Evolutionary conservation across 345 rosid species (phyloP).

Genomic region (Xanthoceras sorbifolium): DNA sequence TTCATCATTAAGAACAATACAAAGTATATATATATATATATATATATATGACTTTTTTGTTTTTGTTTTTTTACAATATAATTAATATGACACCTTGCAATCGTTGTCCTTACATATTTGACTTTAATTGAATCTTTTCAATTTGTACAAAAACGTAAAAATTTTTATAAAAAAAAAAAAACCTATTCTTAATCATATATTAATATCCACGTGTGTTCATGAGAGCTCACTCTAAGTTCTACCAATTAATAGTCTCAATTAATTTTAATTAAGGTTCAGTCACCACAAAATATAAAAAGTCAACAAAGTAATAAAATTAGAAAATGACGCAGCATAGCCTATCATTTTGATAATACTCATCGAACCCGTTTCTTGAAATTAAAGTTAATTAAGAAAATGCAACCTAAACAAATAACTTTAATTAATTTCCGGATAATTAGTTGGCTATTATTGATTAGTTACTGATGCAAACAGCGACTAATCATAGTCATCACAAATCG

Average conservation of each 20-base stretch:
- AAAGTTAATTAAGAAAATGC: not conserved
- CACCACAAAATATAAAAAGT: not conserved
- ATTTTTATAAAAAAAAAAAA: not conserved
- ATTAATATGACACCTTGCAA: not conserved
- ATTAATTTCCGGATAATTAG: not conserved
- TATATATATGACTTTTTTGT: not conserved
- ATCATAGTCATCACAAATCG: not conserved
- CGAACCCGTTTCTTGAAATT: conserved; percentile 5
- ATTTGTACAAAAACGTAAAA: not conserved
- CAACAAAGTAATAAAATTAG: not conserved
- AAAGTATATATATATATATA: not conserved
- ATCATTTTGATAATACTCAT: not conserved
- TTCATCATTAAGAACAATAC: not conserved
- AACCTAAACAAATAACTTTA: not conserved
- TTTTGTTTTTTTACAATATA: no score
- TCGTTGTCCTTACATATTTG: not conserved
- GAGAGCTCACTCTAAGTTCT: not conserved
- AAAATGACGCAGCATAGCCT: not conserved
- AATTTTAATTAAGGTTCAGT: not conserved
- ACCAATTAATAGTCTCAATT: not conserved
- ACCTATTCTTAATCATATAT: not conserved
- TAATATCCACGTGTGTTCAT: not conserved
- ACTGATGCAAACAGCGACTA: not conserved
- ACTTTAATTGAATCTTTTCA: not conserved
- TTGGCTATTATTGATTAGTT: not conserved